Evolutionary conservation across 2,329 filamentous ascomycete species (phyloP).

Genomic region (Colletotrichum australisinense): DNA sequence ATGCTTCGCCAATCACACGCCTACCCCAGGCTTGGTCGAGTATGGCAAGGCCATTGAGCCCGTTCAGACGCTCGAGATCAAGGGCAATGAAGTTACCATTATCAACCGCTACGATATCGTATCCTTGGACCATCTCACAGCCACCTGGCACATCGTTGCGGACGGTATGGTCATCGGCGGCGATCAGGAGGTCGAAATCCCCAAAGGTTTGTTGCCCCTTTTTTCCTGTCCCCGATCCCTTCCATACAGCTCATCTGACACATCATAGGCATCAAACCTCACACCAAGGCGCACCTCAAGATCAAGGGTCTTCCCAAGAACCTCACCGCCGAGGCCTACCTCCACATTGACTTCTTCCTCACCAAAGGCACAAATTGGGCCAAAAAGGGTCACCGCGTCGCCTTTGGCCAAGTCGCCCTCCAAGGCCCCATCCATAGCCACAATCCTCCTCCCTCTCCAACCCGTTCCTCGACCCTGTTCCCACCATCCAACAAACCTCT

Average conservation of each 20-base stretch:
- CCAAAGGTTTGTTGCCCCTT: constrained; percentile 46
- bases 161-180: constrained; percentile 51
- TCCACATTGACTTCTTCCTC: constrained; percentile 60
- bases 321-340: constrained; percentile 53
- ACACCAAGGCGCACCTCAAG: constrained; percentile 49
- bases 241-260: neutral
- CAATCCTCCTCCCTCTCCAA: constrained; percentile 33
- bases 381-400: constrained; percentile 60
- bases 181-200: constrained; percentile 49
- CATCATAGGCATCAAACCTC: constrained; percentile 53
- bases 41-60: constrained; percentile 71
- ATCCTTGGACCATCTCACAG: constrained; percentile 60
- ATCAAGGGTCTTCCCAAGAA: constrained; percentile 45
- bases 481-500: constrained; percentile 17
- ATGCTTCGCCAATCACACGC: constrained; percentile 59
- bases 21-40: constrained; percentile 63
- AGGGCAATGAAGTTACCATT: constrained; percentile 56
- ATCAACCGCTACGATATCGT: constrained; percentile 67
- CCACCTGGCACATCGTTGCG: constrained; percentile 54
- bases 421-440: constrained; percentile 44
- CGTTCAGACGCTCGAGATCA: constrained; percentile 60
- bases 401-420: constrained; percentile 58
- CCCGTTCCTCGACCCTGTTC: constrained; percentile 25
- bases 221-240: no score
- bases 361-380: constrained; percentile 62